A percentile compares a stretch with the other conserved stretches of the same genome.
Evolutionary conservation across 306 rosid species (phyloP).

Genomic region (Prunus fruticosa): DNA sequence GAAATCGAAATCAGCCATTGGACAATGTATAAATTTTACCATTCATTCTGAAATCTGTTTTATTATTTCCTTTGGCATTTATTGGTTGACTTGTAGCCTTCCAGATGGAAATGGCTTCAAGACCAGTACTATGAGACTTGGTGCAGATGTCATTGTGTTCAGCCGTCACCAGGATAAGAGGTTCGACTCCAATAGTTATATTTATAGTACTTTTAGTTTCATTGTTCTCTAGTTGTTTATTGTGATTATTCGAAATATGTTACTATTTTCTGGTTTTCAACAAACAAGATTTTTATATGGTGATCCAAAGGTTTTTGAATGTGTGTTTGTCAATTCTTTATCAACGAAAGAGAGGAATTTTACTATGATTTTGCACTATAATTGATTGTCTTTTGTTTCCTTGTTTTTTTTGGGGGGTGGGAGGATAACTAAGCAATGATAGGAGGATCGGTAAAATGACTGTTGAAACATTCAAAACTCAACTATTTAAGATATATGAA

Average conservation of each 20-base stretch:
- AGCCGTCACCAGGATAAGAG: slow-evolving; percentile 58
- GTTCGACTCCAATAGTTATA: slow-evolving; percentile 36
- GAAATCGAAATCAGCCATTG: slow-evolving; percentile 69
- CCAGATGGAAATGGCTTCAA: slow-evolving; percentile 99
- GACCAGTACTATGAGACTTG: slow-evolving; percentile 97
- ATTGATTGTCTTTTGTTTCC: no score
- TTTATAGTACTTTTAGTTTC: neutral
- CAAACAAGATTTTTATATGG: no score
- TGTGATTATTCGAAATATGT: neutral
- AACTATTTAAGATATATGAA: no score
- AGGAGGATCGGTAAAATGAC: no score
- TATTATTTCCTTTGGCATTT: slow-evolving; percentile 21
- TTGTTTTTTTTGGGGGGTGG: no score
- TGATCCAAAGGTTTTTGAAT: no score
- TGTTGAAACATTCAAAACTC: no score
- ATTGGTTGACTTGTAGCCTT: slow-evolving; percentile 41
- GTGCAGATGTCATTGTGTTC: slow-evolving; percentile 88
- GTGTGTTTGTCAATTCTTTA: no score
- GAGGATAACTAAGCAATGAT: neutral
- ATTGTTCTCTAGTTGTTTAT: neutral
- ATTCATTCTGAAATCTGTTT: slow-evolving; percentile 21
- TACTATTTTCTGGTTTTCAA: neutral
- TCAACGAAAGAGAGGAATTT: no score
- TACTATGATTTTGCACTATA: no score
- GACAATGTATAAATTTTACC: slow-evolving; percentile 66